Evolutionary conservation across 208 protist species (phyloP).

Genomic region (Acanthamoeba lenticulata): DNA sequence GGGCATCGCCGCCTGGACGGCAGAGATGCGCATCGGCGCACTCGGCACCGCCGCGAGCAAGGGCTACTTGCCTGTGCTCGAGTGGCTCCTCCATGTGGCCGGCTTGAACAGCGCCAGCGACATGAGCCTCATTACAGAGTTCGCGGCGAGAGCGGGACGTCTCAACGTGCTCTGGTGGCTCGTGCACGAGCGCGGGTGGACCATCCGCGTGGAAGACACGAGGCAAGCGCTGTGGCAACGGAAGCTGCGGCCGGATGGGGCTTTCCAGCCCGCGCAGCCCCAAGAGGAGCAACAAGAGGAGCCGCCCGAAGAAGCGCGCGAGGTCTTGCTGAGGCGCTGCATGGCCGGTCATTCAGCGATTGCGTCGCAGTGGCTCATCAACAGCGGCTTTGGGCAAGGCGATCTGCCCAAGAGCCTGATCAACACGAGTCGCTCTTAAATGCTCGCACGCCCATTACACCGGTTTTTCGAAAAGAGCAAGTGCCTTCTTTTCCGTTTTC

Average conservation of each 20-base stretch:
- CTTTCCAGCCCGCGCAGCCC: too few relatives aligned
- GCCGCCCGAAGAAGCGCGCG: background rate
- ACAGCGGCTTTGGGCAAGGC: background rate
- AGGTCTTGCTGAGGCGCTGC: background rate
- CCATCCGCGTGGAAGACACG: background rate
- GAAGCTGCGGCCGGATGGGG: too few relatives aligned
- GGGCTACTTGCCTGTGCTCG: background rate
- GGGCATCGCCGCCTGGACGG: background rate
- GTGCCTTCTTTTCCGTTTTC: too few relatives aligned
- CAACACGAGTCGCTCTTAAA: too few relatives aligned
- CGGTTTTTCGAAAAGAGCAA: too few relatives aligned
- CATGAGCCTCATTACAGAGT: background rate
- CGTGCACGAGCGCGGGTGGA: background rate
- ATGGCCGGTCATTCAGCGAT: background rate
- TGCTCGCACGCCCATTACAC: too few relatives aligned
- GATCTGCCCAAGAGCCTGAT: too few relatives aligned
- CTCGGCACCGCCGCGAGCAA: background rate
- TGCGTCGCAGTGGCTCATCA: background rate
- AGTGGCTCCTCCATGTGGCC: background rate
- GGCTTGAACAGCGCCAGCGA: background rate
- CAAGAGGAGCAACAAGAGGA: background rate
- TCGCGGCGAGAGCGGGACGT: background rate
- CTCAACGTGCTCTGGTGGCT: conserved; percentile 4
- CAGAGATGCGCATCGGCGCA: background rate
- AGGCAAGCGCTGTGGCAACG: too few relatives aligned